Evolutionary conservation across 202 grass and related monocot species (phyloP), one percentile per base, ranked within the genome.

Genomic region (Setaria italica): DNA sequence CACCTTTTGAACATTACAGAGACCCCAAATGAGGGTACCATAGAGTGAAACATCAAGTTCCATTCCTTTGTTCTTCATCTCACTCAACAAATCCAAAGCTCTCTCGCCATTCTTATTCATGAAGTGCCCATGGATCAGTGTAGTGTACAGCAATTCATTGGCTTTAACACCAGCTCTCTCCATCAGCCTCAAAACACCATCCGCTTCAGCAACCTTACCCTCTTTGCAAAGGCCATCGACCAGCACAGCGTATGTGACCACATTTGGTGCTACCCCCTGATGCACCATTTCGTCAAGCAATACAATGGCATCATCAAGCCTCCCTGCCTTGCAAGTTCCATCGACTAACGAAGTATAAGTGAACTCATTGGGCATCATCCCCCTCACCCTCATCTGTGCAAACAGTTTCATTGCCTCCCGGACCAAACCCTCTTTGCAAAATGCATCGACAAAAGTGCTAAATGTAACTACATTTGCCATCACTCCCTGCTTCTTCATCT

Each of bases 171-270:
- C 86, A 64, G 84, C 79, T 72, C 64, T 85, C 30, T 89, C 80
- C 93, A 99, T 92, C 80, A 82, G 39, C 29, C 72, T 89, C 56
- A 94, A 94, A 86, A 94, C 73, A 78, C 85, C 73, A 86, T 94
- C 93, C 0, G 93, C 91, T 84, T 92, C 96, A 1, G 25, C 58
- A 89, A 95, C 50, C 88, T 95, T 95, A 53, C 91, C 86, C 67
- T 78, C 88, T 88, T 94, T 95, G 82, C 96, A 99, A 62, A 99
- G 89, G 17, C 93, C 93, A 92, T 99, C 93, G n/a, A 95, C 84
- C 63, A 94, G 43, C 55, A 89, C 93, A 46, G 91, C 92, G 77
- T 94, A 95, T 4, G 91, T 91, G 51, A 99, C 96, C 64, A 91
- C 73, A 88, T 94, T 99, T 77, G 89, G 75, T 0, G 84, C 84